Evolutionary conservation across 1,284 basidiomycete genomes (phyloP).

Genomic region (Cryptococcus sp.): DNA sequence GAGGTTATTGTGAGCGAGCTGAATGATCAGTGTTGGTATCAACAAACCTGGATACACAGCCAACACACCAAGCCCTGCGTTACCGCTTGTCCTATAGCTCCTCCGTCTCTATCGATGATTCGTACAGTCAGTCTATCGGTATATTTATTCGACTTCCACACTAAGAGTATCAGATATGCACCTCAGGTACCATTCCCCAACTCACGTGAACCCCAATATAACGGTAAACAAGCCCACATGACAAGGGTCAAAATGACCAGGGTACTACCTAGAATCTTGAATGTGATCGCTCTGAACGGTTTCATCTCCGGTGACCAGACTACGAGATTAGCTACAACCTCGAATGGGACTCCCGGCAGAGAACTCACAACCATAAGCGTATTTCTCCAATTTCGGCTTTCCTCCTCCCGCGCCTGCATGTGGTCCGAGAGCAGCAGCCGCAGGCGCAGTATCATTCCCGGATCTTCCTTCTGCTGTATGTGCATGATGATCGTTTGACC

Average conservation of each 20-base stretch:
- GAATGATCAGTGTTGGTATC: neutral
- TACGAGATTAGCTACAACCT: conserved; percentile 2
- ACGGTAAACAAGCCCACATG: conserved; percentile 40
- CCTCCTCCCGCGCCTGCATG: neutral
- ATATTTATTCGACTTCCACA: conserved; percentile 40
- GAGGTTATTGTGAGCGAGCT: conserved; percentile 23
- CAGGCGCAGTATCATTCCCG: neutral
- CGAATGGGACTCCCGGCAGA: conserved; percentile 5
- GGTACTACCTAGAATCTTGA: conserved; percentile 32
- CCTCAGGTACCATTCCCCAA: conserved; percentile 2
- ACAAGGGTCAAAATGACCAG: conserved; percentile 30
- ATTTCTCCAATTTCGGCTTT: neutral
- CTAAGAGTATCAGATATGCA: conserved; percentile 6
- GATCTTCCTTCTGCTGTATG: neutral
- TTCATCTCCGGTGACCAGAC: conserved; percentile 34
- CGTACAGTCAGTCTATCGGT: conserved; percentile 49
- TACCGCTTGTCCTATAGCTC: conserved; percentile 46
- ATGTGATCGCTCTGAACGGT: conserved; percentile 25
- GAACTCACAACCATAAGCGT: conserved; percentile 6
- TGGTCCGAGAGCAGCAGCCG: neutral
- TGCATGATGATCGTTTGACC: neutral
- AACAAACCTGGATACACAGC: neutral
- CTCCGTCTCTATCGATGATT: conserved; percentile 52
- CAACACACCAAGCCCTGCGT: conserved; percentile 19
- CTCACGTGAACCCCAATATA: conserved; percentile 52